These are phyloP conservation scores for Spergularia marina DNA, from an alignment of 148 eudicot species.

Conservation along the genomic window DNA sequence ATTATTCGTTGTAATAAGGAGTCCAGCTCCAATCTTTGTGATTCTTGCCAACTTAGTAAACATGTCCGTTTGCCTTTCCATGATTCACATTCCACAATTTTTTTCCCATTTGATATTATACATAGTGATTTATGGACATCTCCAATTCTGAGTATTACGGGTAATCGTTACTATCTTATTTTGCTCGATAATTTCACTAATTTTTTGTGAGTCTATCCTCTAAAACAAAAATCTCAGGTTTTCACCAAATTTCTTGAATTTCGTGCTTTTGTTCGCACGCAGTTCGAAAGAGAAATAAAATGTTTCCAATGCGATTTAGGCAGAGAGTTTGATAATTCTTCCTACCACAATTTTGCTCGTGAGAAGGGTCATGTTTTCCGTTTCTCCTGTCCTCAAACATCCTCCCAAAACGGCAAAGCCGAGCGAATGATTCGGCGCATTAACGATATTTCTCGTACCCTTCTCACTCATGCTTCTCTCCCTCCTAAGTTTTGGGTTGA, in stretches of 20 bases:
- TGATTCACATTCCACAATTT: background rate
- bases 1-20: conserved; percentile 1
- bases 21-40: background rate
- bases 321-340: background rate
- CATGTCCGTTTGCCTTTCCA: background rate
- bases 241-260: no score
- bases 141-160: no score
- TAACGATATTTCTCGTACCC: background rate
- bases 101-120: background rate
- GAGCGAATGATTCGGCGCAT: background rate
- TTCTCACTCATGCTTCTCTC: background rate
- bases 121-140: no score
- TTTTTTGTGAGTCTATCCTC: no score
- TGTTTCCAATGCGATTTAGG: background rate
- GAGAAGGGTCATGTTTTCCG: background rate
- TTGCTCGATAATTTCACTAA: no score
- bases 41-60: conserved; percentile 4
- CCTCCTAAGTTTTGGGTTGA: background rate
- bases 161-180: no score
- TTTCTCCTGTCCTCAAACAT: background rate
- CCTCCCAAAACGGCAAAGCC: background rate
- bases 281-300: background rate
- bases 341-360: no score
- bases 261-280: background rate
- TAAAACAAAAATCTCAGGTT: no score